Evolutionary conservation across 1,284 basidiomycete genomes (phyloP), one percentile per base, ranked within the genome.

Genomic region (Vanrija sp.): DNA sequence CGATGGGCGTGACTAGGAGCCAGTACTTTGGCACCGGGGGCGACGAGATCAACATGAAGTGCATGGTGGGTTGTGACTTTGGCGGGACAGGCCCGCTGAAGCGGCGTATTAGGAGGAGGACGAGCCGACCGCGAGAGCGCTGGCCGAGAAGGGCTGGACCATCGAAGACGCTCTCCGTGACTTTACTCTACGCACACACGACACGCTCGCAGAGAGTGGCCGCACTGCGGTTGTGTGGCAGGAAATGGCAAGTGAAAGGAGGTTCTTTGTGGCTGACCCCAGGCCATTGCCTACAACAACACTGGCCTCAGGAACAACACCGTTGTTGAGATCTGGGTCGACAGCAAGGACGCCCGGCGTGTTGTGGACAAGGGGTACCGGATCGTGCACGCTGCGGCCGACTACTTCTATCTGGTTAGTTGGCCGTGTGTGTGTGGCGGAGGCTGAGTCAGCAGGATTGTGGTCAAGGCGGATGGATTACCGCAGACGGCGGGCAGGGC

Each of bases 381-480:
- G 6, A 73, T 89, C 41, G 78, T 90, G 16, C 86, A 88, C 54
- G 82, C 83, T 4, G 80, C 86, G 1, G 84, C 82, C 14, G 81
- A 88, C 63, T 87, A 83, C 75, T 86, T 89, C 73, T 91, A 90
- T 69, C 81, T 90, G 18, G 84, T 82, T 68, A 37, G 78, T 68
- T 3, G n/a, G 37, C 9, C 4, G 27, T 31, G 31, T 31, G 31
- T 14, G n/a, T 31, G 31, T 14, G 31, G 31, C 15, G 31, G 31
- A 4, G 12, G 15, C 31, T 31, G 31, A 31, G 12, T 12, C 10
- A 4, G 10, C 31, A 18, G 84, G 87, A 89, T 63, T 89, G 88
- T 69, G 89, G 92, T 15, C 84, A 75, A 1, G 89, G 90, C 4
- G 83, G 74, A 37, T 93, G 89, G 88, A 64, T 92, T 20, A 87